Evolutionary conservation across 768 basidiomycete genomes (phyloP), one percentile per base, ranked within the genome.

Genomic region (Tubosaeta sp.): DNA sequence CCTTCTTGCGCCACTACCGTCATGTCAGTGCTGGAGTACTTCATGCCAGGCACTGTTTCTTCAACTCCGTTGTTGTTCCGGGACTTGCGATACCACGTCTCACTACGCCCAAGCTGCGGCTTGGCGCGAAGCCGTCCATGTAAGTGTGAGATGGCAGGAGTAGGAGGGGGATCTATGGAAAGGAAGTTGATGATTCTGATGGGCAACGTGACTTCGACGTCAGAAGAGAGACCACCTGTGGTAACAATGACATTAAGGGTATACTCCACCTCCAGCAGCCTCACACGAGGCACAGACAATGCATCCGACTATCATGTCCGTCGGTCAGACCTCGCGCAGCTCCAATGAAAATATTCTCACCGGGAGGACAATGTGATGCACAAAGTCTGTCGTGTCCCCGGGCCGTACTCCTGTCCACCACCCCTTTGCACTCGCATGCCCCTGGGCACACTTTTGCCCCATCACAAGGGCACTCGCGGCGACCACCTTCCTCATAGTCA

Each of bases 391-490:
- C 6, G 74, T 72, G 55, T 85, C 81, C 2, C 82, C 81, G 4
- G 86, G 73, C 13, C 73, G 69, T 6, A 95, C 83, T 8, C 94
- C 94, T 6, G 82, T 76, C 92, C 93, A 95, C 88, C 91, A 95
- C 1, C 92, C 93, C 60, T 83, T 85, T 22, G 84, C 87, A 38
- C 87, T 91, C 10, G 86, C 88, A 63, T 83, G 78, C 2, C 88
- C 87, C 55, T 79, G 78, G 7, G 81, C 69, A 26, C 79, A 80
- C 37, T 76, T 76, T 45, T 85, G 80, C 6, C 84, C 82, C 64
- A 84, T 82, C 58, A 84, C 81, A 26, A 95, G 74, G 5, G 73
- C 73, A 31, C 81, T 78, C 60, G 84, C 83, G 2, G 84, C 79
- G 1, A 94, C 74, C 55, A 81, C 76, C 65, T 86, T 88, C 48